phyloP scores from a whole-genome alignment of 1,284 basidiomycete species.

The Salmacisia buchloeana region DNA sequence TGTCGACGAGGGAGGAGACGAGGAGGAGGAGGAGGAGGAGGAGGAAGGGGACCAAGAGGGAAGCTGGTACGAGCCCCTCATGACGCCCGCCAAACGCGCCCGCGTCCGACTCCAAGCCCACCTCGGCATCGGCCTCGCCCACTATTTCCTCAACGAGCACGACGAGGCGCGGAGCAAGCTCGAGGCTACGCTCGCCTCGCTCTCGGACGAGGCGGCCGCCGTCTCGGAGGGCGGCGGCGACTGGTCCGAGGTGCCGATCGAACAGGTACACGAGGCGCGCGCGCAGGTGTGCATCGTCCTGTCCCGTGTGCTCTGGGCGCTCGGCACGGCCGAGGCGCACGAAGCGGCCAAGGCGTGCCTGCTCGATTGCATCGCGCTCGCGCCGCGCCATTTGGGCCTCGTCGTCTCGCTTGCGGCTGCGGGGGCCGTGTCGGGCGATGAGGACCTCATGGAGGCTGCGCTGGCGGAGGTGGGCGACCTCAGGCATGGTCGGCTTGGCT shows the following conservation, averaged over 20 bases:
- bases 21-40: slow-evolving; percentile 40
- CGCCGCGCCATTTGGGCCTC: slow-evolving; percentile 61
- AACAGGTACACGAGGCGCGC: slow-evolving; percentile 51
- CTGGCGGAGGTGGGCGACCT: slow-evolving; percentile 64
- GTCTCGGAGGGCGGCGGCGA: background rate
- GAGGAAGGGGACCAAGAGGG: slow-evolving; percentile 50
- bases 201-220: background rate
- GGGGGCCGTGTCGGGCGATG: slow-evolving; percentile 73
- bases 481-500: background rate
- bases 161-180: background rate
- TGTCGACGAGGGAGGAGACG: slow-evolving; percentile 46
- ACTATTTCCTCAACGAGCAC: background rate
- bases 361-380: slow-evolving; percentile 58
- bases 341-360: slow-evolving; percentile 74
- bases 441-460: slow-evolving; percentile 76
- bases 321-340: slow-evolving; percentile 66
- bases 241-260: background rate
- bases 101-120: slow-evolving; percentile 5
- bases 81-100: slow-evolving; percentile 3
- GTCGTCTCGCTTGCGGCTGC: slow-evolving; percentile 78
- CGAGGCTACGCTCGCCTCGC: slow-evolving; percentile 7
- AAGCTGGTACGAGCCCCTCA: slow-evolving; percentile 1
- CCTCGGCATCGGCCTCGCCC: slow-evolving; percentile 1
- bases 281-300: slow-evolving; percentile 71
- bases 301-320: slow-evolving; percentile 73